Evolutionary conservation across 2,329 filamentous ascomycete species (phyloP), one percentile per base, ranked within the genome.

Genomic region (Aspergillus unguis): DNA sequence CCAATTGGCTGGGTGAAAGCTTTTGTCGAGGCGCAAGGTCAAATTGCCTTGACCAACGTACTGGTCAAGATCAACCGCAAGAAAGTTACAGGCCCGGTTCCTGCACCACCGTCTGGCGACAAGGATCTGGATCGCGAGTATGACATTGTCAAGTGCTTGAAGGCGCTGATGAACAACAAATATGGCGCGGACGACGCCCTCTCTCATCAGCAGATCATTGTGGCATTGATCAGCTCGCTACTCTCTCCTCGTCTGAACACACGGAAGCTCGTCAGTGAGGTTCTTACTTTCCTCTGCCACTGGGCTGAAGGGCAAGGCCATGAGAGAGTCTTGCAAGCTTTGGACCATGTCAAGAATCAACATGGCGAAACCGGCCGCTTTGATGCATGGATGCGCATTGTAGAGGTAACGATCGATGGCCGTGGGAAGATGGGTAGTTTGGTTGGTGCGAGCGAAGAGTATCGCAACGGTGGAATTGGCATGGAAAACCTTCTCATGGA

Each of bases 401-500:
- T 97, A 38, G 94, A 97, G 74, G 92, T 97, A 62, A 97, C 92
- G 1, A 85, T 96, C 58, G 94, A 97, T 72, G 94, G 94, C 36
- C 87, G 94, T 66, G 94, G 94, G 64, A 99, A 97, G 80, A 96
- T 99, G 91, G 94, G 94, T 64, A 96, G 92, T 75, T 79, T 97
- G 63, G 94, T 99, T 28, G 94, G 94, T 59, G 94, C 94, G 31
- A 96, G 91, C 66, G 94, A 97, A 65, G 94, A 99, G 75, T 86
- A 96, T 54, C 87, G 94, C 62, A 96, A 89, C 65, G 94, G 94
- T 59, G 94, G 94, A 59, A 95, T 96, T 66, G 94, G 94, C 70
- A 96, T 97, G 86, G 94, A 99, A 80, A 97, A 97, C 72, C 79
- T 96, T 65, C 81, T 99, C 49, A 97, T 99, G 94, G 94, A 99